Evolutionary conservation across 1,284 basidiomycete genomes (phyloP).

Genomic region (Trichosporon inkin): DNA sequence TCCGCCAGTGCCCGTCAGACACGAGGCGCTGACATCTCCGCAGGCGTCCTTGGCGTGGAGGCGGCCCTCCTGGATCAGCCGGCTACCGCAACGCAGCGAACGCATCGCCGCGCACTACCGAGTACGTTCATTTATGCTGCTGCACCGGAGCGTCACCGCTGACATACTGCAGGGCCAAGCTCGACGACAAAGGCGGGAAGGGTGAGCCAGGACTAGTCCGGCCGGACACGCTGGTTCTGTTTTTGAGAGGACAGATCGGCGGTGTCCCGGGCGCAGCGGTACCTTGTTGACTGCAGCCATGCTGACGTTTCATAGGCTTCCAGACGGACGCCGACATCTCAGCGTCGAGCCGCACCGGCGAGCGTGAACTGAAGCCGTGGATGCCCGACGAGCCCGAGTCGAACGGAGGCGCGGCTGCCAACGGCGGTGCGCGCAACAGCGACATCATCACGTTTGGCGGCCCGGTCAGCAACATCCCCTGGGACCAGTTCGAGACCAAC

Average conservation of each 20-base stretch:
- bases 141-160: background rate
- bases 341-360: slow-evolving; percentile 50
- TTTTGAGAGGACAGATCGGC: slow-evolving; percentile 20
- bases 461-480: slow-evolving; percentile 50
- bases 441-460: slow-evolving; percentile 46
- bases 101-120: slow-evolving; percentile 17
- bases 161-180: slow-evolving; percentile 9
- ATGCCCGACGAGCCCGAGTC: slow-evolving; percentile 48
- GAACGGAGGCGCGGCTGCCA: slow-evolving; percentile 27
- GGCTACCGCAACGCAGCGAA: slow-evolving; percentile 18
- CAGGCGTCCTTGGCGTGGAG: slow-evolving; percentile 26
- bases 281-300: background rate
- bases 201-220: slow-evolving; percentile 10
- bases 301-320: slow-evolving; percentile 58
- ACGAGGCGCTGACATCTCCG: background rate
- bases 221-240: slow-evolving; percentile 38
- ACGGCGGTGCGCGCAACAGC: slow-evolving; percentile 21
- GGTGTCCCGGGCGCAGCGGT: slow-evolving; percentile 9
- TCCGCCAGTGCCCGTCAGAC: background rate
- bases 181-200: slow-evolving; percentile 16
- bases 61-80: slow-evolving; percentile 36
- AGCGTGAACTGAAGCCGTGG: slow-evolving; percentile 84
- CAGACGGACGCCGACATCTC: slow-evolving; percentile 85
- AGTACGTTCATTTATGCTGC: background rate
- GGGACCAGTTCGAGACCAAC: slow-evolving; percentile 97